Base-by-base conservation (phyloP, 2,329 filamentous ascomycete species). In the Sarocladium kiliense region DNA sequence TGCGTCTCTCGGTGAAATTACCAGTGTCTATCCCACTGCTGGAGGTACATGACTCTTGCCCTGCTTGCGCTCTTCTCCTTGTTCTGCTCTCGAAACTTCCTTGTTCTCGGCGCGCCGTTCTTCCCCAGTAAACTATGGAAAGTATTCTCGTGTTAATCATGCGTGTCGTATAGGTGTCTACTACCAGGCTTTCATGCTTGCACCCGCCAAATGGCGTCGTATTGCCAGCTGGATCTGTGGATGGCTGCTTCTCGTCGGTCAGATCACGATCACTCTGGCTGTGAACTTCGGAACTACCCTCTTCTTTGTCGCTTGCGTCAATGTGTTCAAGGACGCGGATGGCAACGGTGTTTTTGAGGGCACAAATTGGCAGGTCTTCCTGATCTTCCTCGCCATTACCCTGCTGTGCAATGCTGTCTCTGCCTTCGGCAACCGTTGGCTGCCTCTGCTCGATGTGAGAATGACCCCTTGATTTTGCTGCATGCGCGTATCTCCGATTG, bases 211-310 rank as follows among this genome's bases (percentile, higher is more conserved):
- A 16, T 86, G 81, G 72, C 83, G 86, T 54, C 80, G 78, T 41
- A 71, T 87, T 16, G 76, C 85, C 16, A 84, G 84, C 30, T 91
- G 85, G 82, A 81, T 88, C 58, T 87, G 84, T 60, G 87, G 87
- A 58, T 91, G 87, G 87, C 75, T 86, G 21, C 91, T 88, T 66
- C 80, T 89, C 18, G 84, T 90, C 53, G 89, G 89, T 57, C 91
- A 91, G 71, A 86, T 91, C 68, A 90, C 86, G 61, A 92, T 92
- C 62, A 91, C 88, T 0, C 76, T 91, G n/a, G 81, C 87, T n/a
- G 87, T 91, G 66, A 89, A 89, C 74, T 91, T 91, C 63, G 88
- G 87, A 6, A 90, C 88, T 3, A 87, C 85, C 0, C 81, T 91
- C 60, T 79, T 83, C 67, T 69, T 81, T 56, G 74, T 81, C 55